These are phyloP conservation scores for Linderina pennispora DNA, from an alignment of 192 early-diverging fungal genomes.

Conservation along the genomic window DNA sequence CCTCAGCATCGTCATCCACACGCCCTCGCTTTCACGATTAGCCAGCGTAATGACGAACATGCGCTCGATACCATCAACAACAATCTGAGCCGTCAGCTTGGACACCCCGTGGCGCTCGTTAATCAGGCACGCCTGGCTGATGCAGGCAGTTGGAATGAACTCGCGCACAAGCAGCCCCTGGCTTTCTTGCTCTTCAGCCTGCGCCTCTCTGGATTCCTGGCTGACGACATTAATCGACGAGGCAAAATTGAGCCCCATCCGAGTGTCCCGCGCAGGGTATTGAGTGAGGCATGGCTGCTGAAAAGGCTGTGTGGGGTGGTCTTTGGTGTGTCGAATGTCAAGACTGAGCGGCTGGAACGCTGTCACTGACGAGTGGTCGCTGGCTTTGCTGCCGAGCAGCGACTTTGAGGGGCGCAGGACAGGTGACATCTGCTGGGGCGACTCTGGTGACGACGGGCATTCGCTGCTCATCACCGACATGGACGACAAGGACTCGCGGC, in stretches of 20 bases:
- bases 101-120: conserved; percentile 21
- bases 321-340: conserved; percentile 16
- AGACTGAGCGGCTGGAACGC: conserved; percentile 31
- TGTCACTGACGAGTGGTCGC: no score
- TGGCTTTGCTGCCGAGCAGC: no score
- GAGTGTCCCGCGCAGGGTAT: conserved; percentile 30
- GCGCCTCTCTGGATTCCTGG: not conserved
- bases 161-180: conserved; percentile 14
- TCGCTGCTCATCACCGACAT: no score
- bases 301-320: conserved; percentile 10
- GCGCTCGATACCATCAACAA: conserved; percentile 6
- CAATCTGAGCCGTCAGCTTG: conserved; percentile 23
- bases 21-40: conserved; percentile 15
- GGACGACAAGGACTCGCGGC: conserved; percentile 27
- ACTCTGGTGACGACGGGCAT: no score
- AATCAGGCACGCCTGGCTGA: conserved; percentile 28
- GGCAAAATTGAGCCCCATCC: conserved; percentile 22
- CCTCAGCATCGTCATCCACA: conserved; percentile 37
- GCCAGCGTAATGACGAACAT: conserved; percentile 15
- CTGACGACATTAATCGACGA: conserved; percentile 8
- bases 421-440: no score
- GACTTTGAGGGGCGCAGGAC: no score
- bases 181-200: not conserved
- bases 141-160: conserved; percentile 10
- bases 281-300: conserved; percentile 33